Base-by-base conservation (phyloP, 345 rosid species). In the Capsella bursapastoris region DNA sequence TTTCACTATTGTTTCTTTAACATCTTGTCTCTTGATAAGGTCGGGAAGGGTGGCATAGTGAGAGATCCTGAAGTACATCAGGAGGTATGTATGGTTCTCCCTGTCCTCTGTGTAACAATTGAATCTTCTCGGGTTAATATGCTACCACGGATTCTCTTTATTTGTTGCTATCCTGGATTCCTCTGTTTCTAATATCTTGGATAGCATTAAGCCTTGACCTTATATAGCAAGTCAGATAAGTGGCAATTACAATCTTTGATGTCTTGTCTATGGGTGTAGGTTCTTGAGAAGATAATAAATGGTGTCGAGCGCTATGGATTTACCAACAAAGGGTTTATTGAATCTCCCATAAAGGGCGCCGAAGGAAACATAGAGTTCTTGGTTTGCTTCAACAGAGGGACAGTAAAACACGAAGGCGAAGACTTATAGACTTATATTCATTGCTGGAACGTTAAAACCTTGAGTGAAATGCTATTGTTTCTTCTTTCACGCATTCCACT, bases 341-440 rank as follows among this genome's bases (percentile, higher is more conserved):
- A 89, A 77, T 95, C 97, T 75, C 99, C 98, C 44, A 44, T 95
- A 29, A 92, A 90, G 82, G 99, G 98, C 2, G 92, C 97, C 0
- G 96, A 90, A 73, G 99, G 98, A 40, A 92, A 95, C 58, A 86
- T 73, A 49, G 99, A 95, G 82, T 95, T 95, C 85, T 85, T 92
- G 32, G 97, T 78, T 66, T 78, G 86, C 81, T 95, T 95, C 74
- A 57, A 31, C 68, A 81, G 93, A 64, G 78, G 60, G 43, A 50
- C 60, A 4, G 80, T 81, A 58, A 82, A 78, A 68, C 72, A 8
- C 10, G 66, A 67, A 72, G 74, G 8, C 22, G 58, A 68, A 67
- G 81, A 66, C 34, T 12, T 5, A 7, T 77, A 65, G 58, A 57
- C 40, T 64, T 53, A 11, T 34, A 34, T 34, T 11, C 50, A 16